Percentiles rank a stretch among this genome's conserved stretches.
Evolutionary conservation across 2,329 filamentous ascomycete species (phyloP).

Genomic region (Ceratocystis destructans): DNA sequence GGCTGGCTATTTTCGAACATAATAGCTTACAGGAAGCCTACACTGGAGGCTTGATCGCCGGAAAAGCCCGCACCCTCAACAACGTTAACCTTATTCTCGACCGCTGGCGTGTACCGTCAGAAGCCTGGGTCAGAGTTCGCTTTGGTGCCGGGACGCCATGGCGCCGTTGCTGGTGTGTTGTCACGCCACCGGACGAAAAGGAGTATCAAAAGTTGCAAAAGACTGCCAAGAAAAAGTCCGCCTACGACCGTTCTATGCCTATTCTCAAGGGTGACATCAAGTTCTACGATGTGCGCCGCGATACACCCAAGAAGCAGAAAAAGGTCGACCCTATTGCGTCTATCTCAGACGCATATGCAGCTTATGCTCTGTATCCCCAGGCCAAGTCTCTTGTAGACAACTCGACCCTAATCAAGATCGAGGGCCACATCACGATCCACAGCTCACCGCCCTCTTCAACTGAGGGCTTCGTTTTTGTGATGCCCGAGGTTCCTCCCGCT

Average conservation of each 20-base stretch:
- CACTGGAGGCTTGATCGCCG: constrained; percentile 86
- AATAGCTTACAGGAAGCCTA: constrained; percentile 90
- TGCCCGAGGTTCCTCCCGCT: constrained; percentile 88
- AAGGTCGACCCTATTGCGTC: constrained; percentile 83
- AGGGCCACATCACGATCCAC: constrained; percentile 81
- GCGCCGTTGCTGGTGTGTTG: constrained; percentile 93
- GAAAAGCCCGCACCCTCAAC: constrained; percentile 79
- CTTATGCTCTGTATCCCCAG: constrained; percentile 92
- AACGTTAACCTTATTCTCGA: constrained; percentile 86
- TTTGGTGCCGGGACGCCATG: constrained; percentile 94
- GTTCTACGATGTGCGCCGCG: constrained; percentile 71
- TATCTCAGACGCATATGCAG: constrained; percentile 78
- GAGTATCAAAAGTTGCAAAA: constrained; percentile 75
- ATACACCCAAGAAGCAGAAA: constrained; percentile 78
- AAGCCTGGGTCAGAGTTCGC: constrained; percentile 88
- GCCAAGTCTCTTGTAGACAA: constrained; percentile 87
- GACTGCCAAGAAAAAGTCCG: constrained; percentile 62
- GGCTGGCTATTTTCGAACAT: constrained; percentile 88
- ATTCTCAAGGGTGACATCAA: constrained; percentile 77
- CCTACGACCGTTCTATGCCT: constrained; percentile 61
- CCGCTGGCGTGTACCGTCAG: constrained; percentile 57
- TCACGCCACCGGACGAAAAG: constrained; percentile 86
- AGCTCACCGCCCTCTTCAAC: constrained; percentile 60
- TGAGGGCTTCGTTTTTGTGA: constrained; percentile 93
- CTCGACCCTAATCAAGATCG: constrained; percentile 85